Evolutionary conservation across 495 filamentous ascomycete species (phyloP), one percentile per base, ranked within the genome.

Genomic region (Penicillium odoratum): DNA sequence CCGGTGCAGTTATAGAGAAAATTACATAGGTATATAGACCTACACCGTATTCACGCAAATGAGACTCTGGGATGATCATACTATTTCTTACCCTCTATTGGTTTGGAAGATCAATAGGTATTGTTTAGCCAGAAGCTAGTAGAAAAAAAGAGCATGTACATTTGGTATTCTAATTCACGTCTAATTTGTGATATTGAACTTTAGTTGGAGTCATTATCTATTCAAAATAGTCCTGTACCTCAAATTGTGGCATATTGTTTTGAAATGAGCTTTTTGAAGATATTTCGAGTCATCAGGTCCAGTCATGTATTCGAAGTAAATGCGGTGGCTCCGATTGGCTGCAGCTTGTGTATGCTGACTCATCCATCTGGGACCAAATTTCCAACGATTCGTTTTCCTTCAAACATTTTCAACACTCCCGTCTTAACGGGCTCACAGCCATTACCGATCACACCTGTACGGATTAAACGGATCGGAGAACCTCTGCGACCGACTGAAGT

Each of bases 1-100:
- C 65, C 61, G 59, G 65, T 60, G 58, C 62, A 42, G 63, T 52
- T 51, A 52, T 36, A 57, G 34, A 60, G 29, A 59, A 59, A 50
- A 54, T 26, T 55, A 56, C 13, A 26, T 47, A 56, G 10, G 40
- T 48, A 56, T 36, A 15, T 47, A 56, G 21, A 40, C 53, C 44
- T 25, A 40, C 10, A 16, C 15, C 46, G 26, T 15, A 48, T 48
- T 28, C 28, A 48, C 46, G 28, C 26, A 26, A 54, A 44, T 45
- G 9, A 43, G 16, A 51, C 55, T 49, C 40, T 30, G 18, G 38
- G 11, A 43, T 29, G 18, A 30, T 49, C 21, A 21, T 36, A 34
- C 7, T 31, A 45, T 16, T 21, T 36, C n/a, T 16, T 33, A 10
- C 9, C 15, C 13, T n/a, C 15, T n/a, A 2, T 15, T 40, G 4